These are phyloP conservation scores for Aspergillus viridinutans DNA, from an alignment of 2,329 filamentous ascomycete genomes.

Conservation along the genomic window DNA sequence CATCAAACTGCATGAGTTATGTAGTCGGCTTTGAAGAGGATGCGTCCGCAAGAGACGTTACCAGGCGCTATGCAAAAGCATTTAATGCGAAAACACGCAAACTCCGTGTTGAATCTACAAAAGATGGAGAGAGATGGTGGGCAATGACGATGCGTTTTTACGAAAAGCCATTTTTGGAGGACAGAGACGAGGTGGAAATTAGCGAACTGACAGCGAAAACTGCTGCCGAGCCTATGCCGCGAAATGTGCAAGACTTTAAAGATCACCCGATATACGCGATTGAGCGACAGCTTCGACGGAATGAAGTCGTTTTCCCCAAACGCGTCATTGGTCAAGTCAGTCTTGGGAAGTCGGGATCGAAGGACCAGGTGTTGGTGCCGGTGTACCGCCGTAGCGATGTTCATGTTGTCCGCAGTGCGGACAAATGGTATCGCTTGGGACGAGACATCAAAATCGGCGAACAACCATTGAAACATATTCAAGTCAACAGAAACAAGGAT, in stretches of 20 bases:
- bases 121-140: constrained; percentile 56
- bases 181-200: constrained; percentile 81
- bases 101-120: constrained; percentile 67
- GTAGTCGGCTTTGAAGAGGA: constrained; percentile 82
- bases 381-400: constrained; percentile 83
- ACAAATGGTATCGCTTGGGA: constrained; percentile 88
- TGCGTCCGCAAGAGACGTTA: constrained; percentile 76
- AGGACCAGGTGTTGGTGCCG: constrained; percentile 60
- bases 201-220: constrained; percentile 68
- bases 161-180: constrained; percentile 44
- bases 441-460: constrained; percentile 73
- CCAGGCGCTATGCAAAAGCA: constrained; percentile 77
- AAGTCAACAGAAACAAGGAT: constrained; percentile 41
- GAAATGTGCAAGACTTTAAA: constrained; percentile 82
- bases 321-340: constrained; percentile 75
- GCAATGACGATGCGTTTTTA: constrained; percentile 41
- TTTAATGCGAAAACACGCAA: constrained; percentile 88
- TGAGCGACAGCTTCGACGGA: constrained; percentile 74
- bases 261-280: constrained; percentile 79
- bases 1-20: constrained; percentile 73
- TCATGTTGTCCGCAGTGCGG: constrained; percentile 68
- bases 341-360: constrained; percentile 33
- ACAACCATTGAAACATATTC: constrained; percentile 73
- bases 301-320: constrained; percentile 75
- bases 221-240: constrained; percentile 76